Evolutionary conservation across 495 filamentous ascomycete genomes (phyloP).

Genomic region (Neurospora tetraspora): DNA sequence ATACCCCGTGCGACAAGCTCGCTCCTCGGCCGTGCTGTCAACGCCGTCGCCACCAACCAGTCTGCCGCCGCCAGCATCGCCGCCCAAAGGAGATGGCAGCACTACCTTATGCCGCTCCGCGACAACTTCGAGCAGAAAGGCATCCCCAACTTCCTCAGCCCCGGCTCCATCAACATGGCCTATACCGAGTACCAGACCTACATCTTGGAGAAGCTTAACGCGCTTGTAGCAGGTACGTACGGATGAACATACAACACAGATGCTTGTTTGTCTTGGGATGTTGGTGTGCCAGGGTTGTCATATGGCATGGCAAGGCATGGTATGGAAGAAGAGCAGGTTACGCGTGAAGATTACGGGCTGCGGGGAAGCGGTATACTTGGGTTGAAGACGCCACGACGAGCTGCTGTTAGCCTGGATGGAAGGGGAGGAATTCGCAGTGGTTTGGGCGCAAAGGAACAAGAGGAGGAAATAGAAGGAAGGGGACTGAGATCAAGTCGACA

Average conservation of each 20-base stretch:
- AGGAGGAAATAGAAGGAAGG: not conserved
- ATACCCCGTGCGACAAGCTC: not conserved
- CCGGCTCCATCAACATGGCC: constrained; percentile 56
- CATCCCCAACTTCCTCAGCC: constrained; percentile 56
- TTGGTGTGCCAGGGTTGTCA: not conserved
- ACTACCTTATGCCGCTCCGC: not conserved
- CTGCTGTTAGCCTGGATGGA: not conserved
- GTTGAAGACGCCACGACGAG: not conserved
- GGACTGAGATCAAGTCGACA: not conserved
- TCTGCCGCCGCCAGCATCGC: not conserved
- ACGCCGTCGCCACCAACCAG: not conserved
- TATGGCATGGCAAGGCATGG: not conserved
- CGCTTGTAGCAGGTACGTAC: constrained; percentile 56
- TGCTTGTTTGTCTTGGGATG: not conserved
- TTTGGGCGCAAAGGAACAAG: not conserved
- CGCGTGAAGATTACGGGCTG: not conserved
- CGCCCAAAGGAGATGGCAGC: not conserved
- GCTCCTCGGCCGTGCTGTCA: not conserved
- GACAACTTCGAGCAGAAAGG: constrained; percentile 34
- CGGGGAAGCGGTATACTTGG: not conserved
- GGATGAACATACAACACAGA: not conserved
- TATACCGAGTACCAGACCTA: constrained; percentile 76
- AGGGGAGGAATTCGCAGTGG: not conserved
- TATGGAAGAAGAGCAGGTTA: not conserved
- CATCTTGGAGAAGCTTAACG: constrained; percentile 66